Evolutionary conservation across 148 eudicot species (phyloP).

Genomic region (Cornus controversa): DNA sequence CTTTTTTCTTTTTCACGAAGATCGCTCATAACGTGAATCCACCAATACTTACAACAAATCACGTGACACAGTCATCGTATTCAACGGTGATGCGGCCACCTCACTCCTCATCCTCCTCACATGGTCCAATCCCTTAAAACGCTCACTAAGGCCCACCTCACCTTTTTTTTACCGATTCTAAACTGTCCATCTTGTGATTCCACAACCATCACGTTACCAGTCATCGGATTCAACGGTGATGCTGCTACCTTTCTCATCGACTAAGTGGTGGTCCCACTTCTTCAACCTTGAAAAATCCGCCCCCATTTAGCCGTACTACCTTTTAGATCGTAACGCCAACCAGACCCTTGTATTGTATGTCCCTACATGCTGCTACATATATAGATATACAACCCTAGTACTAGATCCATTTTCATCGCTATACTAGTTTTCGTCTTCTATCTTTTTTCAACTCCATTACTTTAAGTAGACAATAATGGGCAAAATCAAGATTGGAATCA

Average conservation of each 20-base stretch:
- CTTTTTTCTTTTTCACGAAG: no score
- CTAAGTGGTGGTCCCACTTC: constrained; percentile 2
- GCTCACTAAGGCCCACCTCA: not conserved
- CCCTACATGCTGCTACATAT: constrained; percentile 6
- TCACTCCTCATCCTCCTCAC: no score
- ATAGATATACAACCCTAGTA: not conserved
- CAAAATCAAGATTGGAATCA: constrained; percentile 66
- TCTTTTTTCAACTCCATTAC: not conserved
- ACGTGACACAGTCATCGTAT: no score
- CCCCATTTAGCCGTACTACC: not conserved
- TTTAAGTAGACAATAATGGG: constrained; percentile 20
- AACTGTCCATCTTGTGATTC: not conserved
- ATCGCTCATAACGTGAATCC: no score
- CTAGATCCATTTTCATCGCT: not conserved
- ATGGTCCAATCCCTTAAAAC: no score
- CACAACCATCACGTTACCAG: not conserved
- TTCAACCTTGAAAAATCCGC: not conserved
- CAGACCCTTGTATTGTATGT: not conserved
- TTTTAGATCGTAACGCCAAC: not conserved
- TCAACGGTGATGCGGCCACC: no score
- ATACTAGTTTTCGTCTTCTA: not conserved
- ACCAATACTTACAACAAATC: no score
- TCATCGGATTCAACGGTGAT: not conserved
- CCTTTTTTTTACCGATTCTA: not conserved
- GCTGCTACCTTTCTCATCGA: not conserved